These are phyloP conservation scores for Botrytis elliptica DNA, from an alignment of 2,329 filamentous ascomycete species.

Conservation along the genomic window DNA sequence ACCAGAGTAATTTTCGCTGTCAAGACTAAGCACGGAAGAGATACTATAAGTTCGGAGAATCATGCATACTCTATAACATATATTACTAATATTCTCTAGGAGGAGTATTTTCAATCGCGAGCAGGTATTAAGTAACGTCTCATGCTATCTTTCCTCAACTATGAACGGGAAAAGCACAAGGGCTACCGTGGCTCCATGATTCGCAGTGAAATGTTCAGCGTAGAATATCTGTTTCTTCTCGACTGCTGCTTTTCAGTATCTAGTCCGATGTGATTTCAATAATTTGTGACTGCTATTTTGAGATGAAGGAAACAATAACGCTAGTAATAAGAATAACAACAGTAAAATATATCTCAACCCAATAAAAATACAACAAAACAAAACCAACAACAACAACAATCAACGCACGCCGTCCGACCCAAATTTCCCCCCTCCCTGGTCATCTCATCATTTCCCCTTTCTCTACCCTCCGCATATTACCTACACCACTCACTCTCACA, in stretches of 20 bases:
- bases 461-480: no score
- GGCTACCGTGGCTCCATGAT: no score
- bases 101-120: no score
- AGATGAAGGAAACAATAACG: neutral
- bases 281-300: no score
- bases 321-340: neutral
- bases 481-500: neutral
- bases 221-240: neutral
- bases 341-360: neutral
- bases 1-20: no score
- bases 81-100: no score
- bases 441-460: no score
- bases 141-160: rapidly evolving
- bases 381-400: neutral
- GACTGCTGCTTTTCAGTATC: rapidly evolving
- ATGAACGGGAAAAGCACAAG: neutral
- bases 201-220: rapidly evolving
- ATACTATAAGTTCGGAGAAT: no score
- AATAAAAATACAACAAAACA: neutral
- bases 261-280: neutral
- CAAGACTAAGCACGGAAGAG: no score
- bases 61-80: no score
- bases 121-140: neutral
- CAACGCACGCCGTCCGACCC: neutral
- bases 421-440: neutral